Conservation (phyloP, 495 filamentous ascomycete species). For the Rusavskia elegans region DNA sequence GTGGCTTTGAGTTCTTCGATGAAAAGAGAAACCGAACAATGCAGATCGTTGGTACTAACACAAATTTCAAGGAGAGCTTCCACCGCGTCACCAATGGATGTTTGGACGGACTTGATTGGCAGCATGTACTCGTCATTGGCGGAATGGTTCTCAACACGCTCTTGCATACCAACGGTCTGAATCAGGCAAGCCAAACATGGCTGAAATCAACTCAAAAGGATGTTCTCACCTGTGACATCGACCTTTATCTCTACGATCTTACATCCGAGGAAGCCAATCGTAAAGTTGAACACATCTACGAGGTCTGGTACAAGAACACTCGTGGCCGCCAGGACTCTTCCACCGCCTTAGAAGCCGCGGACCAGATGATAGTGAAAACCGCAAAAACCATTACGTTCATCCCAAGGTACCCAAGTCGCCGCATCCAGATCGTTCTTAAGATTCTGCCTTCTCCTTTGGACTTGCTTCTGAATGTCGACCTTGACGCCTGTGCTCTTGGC, state of each 20-base stretch:
- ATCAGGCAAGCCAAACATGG: neutral
- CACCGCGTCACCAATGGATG: slow-evolving; percentile 15
- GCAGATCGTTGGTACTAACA: slow-evolving; percentile 9
- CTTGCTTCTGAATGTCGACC: slow-evolving; percentile 21
- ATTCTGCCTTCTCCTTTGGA: slow-evolving; percentile 14
- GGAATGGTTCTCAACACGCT: slow-evolving; percentile 17
- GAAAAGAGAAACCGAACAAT: slow-evolving; percentile 10
- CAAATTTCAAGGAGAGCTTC: slow-evolving; percentile 14
- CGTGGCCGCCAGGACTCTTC: neutral
- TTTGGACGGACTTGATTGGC: slow-evolving; percentile 20
- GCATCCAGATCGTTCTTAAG: slow-evolving; percentile 22
- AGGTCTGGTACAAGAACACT: slow-evolving; percentile 17
- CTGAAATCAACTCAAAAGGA: neutral
- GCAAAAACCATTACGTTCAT: slow-evolving; percentile 18
- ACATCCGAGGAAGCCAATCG: slow-evolving; percentile 15
- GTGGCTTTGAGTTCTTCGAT: slow-evolving; percentile 18
- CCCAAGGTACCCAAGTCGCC: slow-evolving; percentile 15
- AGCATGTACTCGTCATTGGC: slow-evolving; percentile 19
- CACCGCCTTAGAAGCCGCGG: neutral
- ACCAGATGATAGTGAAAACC: slow-evolving; percentile 15
- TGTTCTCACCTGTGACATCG: slow-evolving; percentile 15
- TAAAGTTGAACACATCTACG: slow-evolving; percentile 18
- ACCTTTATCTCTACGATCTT: slow-evolving; percentile 20
- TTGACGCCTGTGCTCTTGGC: slow-evolving; percentile 23
- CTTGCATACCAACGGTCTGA: slow-evolving; percentile 8